Evolutionary conservation across 1,284 basidiomycete genomes (phyloP).

Genomic region (Papiliotrema fonsecae): DNA sequence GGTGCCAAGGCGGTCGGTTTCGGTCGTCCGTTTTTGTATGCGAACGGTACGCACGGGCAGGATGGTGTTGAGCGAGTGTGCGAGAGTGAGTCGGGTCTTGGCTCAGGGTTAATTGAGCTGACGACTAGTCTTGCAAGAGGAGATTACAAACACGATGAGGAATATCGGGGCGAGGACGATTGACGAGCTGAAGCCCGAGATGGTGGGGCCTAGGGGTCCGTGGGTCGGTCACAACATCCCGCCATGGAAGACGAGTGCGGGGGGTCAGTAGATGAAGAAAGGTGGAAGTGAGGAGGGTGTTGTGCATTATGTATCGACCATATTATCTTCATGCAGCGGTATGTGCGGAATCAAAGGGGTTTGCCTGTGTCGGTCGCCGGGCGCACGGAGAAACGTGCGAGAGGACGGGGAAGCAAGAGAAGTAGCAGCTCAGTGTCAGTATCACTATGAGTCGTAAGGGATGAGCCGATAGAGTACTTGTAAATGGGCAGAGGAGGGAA

Average conservation of each 20-base stretch:
- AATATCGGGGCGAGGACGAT: constrained; percentile 51
- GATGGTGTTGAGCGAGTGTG: constrained; percentile 52
- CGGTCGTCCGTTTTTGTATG: constrained; percentile 54
- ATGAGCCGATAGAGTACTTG: too few relatives aligned
- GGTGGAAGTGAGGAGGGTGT: too few relatives aligned
- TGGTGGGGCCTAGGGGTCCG: constrained; percentile 55
- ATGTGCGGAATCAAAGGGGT: too few relatives aligned
- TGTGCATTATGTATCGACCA: too few relatives aligned
- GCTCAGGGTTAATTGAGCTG: neutral
- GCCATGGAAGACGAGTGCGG: constrained; percentile 30
- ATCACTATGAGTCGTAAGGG: too few relatives aligned
- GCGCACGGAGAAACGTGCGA: too few relatives aligned
- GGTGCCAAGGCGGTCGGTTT: constrained; percentile 57
- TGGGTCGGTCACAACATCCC: constrained; percentile 42
- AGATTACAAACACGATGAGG: constrained; percentile 54
- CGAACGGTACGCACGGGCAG: constrained; percentile 53
- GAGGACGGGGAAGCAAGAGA: too few relatives aligned
- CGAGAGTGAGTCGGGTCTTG: constrained; percentile 45
- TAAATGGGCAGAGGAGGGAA: too few relatives aligned
- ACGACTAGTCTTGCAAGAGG: constrained; percentile 50
- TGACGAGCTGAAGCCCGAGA: constrained; percentile 67
- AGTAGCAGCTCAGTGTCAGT: too few relatives aligned
- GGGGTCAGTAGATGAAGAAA: too few relatives aligned
- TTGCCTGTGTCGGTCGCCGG: too few relatives aligned
- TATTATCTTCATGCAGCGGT: too few relatives aligned